Conservation (phyloP, 495 filamentous ascomycete species). For the Penicillium goetzii region DNA sequence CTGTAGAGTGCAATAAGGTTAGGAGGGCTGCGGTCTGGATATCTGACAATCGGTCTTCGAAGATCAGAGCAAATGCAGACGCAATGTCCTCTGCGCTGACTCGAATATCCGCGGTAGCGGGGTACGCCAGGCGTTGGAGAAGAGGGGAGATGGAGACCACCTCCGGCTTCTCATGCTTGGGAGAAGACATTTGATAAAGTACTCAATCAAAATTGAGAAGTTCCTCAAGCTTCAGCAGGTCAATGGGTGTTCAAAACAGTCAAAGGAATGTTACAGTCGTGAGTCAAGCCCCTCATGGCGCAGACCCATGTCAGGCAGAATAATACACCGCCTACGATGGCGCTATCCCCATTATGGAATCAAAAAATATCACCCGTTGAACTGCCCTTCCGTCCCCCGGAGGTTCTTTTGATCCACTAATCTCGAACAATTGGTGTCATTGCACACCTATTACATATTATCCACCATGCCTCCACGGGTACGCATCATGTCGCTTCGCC, state of each 20-base stretch:
- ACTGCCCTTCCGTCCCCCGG: slow-evolving; percentile 25
- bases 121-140: slow-evolving; percentile 75
- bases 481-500: slow-evolving; percentile 41
- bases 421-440: slow-evolving; percentile 18
- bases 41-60: slow-evolving; percentile 78
- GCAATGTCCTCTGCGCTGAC: slow-evolving; percentile 83
- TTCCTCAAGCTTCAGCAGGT: background rate
- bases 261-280: slow-evolving; percentile 13
- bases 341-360: slow-evolving; percentile 24
- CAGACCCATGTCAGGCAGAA: slow-evolving; percentile 26
- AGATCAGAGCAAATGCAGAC: slow-evolving; percentile 82
- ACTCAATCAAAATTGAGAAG: background rate
- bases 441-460: slow-evolving; percentile 2
- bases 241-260: slow-evolving; percentile 11
- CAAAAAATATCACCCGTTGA: slow-evolving; percentile 36
- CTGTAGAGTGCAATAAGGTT: slow-evolving; percentile 86
- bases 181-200: slow-evolving; percentile 24
- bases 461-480: slow-evolving; percentile 54
- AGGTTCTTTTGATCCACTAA: slow-evolving; percentile 27
- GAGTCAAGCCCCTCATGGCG: slow-evolving; percentile 26
- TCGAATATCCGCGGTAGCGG: slow-evolving; percentile 52
- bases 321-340: slow-evolving; percentile 12
- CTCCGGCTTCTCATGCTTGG: slow-evolving; percentile 36
- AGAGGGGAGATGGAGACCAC: slow-evolving; percentile 78
- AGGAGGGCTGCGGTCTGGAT: slow-evolving; percentile 84